These are phyloP conservation scores for Dictyostelium intermedium DNA, from an alignment of 78 protist species.

Conservation along the genomic window DNA sequence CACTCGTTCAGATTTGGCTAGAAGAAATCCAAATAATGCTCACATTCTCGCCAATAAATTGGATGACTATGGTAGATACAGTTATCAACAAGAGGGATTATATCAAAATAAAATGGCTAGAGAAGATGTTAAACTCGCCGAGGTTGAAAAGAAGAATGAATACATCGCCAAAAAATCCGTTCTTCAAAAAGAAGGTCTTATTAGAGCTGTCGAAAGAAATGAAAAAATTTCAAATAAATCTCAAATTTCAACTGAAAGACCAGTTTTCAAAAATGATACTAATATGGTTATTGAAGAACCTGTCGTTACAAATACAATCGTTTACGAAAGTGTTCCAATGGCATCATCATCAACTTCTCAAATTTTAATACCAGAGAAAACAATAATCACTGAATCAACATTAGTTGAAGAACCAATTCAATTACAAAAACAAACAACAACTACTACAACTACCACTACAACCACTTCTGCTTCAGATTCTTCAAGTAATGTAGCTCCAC, in stretches of 20 bases:
- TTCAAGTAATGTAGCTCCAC: neutral
- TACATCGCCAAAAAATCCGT: neutral
- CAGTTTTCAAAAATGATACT: neutral
- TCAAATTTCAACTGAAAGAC: neutral
- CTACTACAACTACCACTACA: neutral
- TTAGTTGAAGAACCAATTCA: too few species aligned
- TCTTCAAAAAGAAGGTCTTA: neutral
- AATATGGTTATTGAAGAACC: neutral
- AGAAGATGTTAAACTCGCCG: neutral
- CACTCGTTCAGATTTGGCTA: neutral
- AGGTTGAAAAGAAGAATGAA: neutral
- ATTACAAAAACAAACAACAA: neutral
- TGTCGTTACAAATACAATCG: neutral
- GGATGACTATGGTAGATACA: neutral
- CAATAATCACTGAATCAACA: neutral
- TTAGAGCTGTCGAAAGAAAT: neutral
- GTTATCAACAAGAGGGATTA: neutral
- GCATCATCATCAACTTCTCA: neutral
- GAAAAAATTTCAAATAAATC: neutral
- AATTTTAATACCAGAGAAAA: neutral
- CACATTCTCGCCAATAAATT: neutral
- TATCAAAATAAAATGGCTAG: neutral
- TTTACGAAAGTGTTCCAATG: neutral
- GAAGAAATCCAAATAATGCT: neutral
- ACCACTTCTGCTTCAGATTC: neutral